Conservation (phyloP, 1,284 basidiomycete species). For the Pyrrhoderma lamaoense region DNA sequence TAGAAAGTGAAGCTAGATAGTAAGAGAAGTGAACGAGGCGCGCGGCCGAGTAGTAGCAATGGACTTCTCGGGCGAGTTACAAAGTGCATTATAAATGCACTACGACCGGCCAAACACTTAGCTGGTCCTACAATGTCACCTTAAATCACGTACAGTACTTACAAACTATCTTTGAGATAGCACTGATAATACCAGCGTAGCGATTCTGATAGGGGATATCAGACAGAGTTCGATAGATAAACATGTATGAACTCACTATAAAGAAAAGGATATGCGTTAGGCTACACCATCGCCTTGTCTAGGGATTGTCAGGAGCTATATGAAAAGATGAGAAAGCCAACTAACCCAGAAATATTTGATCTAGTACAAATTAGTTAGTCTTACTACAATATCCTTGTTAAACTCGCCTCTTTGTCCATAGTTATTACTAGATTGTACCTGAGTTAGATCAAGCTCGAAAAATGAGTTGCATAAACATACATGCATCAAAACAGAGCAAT, state of each 20-base stretch:
- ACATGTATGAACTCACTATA: neutral
- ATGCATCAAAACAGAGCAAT: neutral
- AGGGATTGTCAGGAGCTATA: neutral
- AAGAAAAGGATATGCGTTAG: neutral
- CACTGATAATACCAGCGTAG: neutral
- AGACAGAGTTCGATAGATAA: neutral
- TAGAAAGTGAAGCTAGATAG: neutral
- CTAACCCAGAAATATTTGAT: slow-evolving; percentile 8
- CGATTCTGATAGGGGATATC: neutral
- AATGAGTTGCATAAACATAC: neutral
- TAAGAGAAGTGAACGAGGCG: no score
- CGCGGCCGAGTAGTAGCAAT: no score
- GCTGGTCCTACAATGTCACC: no score
- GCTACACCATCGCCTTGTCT: neutral
- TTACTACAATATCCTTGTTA: neutral
- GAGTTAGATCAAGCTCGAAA: no score
- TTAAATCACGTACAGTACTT: no score
- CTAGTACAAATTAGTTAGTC: neutral
- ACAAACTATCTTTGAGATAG: neutral
- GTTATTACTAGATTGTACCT: neutral
- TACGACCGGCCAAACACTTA: no score
- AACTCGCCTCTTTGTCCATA: neutral
- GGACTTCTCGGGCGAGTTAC: no score
- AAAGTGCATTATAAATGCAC: no score
- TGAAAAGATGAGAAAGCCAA: neutral